A percentile compares a stretch with the other conserved stretches of the same genome.
phyloP scores from a whole-genome alignment of 2,329 filamentous ascomycete genomes.

The Grosmannia serpens region DNA sequence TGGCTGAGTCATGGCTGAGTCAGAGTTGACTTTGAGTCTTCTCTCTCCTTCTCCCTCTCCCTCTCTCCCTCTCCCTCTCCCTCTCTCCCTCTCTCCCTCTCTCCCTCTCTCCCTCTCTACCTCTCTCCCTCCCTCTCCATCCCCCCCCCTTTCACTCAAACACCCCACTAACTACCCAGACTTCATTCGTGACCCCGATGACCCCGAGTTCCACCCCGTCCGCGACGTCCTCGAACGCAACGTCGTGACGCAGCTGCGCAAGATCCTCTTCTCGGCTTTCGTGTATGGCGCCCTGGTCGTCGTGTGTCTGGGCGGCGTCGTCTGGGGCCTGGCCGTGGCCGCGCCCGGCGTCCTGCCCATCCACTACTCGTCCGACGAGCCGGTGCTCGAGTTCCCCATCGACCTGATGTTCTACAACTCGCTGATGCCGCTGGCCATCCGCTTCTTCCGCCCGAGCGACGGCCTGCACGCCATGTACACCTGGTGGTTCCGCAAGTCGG shows the following conservation, averaged over 20 bases:
- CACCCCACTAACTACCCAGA: constrained; percentile 38
- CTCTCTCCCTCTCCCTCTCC: no score
- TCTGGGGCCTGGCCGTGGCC: constrained; percentile 71
- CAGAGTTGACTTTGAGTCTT: no score
- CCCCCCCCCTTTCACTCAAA: no score
- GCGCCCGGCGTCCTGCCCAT: constrained; percentile 71
- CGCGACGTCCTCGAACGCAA: constrained; percentile 91
- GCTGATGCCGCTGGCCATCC: constrained; percentile 77
- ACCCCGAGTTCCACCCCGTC: constrained; percentile 95
- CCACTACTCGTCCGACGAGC: constrained; percentile 86
- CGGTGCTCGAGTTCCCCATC: constrained; percentile 85
- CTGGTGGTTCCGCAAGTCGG: constrained; percentile 93
- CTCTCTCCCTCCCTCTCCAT: no score
- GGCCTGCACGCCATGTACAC: constrained; percentile 75
- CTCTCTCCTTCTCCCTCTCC: no score
- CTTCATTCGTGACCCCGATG: constrained; percentile 96
- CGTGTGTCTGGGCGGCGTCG: constrained; percentile 84
- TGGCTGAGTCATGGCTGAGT: constrained; percentile 16
- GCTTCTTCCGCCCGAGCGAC: constrained; percentile 74
- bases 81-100: no score
- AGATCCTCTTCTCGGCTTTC: constrained; percentile 90
- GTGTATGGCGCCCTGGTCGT: constrained; percentile 92
- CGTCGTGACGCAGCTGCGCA: constrained; percentile 83
- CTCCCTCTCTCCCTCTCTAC: no score
- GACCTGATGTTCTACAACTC: constrained; percentile 97